Percentiles rank a stretch among this genome's conserved stretches.
These are phyloP conservation scores for Psilocybe sp. DNA, from an alignment of 768 basidiomycete genomes.

Conservation along the genomic window DNA sequence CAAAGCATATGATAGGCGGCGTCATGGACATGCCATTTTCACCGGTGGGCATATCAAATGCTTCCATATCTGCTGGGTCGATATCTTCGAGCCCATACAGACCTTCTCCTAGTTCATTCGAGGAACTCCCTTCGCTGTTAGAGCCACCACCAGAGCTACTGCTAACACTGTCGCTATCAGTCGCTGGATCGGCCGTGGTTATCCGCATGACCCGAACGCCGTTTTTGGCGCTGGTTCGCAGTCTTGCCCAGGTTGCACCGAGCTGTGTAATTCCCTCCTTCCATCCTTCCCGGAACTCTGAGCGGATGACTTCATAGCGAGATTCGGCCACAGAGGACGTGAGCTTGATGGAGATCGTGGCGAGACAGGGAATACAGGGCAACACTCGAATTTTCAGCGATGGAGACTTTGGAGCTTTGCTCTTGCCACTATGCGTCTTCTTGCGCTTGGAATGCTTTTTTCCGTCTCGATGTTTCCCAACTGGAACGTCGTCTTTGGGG, in stretches of 20 bases:
- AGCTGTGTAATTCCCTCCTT: slow-evolving; percentile 53
- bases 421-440: background rate
- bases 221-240: slow-evolving; percentile 45
- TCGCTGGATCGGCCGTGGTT: slow-evolving; percentile 2
- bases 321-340: slow-evolving; percentile 26
- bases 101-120: slow-evolving; percentile 22
- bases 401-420: slow-evolving; percentile 3
- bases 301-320: slow-evolving; percentile 36
- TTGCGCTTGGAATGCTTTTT: background rate
- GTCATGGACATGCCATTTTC: slow-evolving; percentile 2
- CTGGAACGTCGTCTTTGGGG: too few relatives aligned
- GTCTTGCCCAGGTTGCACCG: slow-evolving; percentile 41
- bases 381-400: slow-evolving; percentile 50
- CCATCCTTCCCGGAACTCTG: slow-evolving; percentile 64
- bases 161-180: slow-evolving; percentile 21
- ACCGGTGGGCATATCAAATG: slow-evolving; percentile 23
- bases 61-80: slow-evolving; percentile 22
- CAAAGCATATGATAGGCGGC: slow-evolving; percentile 40
- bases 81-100: slow-evolving; percentile 37
- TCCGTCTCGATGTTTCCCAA: too few relatives aligned
- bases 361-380: slow-evolving; percentile 49
- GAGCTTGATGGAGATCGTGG: slow-evolving; percentile 46
- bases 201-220: slow-evolving; percentile 44
- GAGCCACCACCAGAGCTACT: slow-evolving; percentile 13
- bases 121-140: background rate